Evolutionary conservation across 2,329 filamentous ascomycete species (phyloP).

Genomic region (Scortechinia acanthostroma): DNA sequence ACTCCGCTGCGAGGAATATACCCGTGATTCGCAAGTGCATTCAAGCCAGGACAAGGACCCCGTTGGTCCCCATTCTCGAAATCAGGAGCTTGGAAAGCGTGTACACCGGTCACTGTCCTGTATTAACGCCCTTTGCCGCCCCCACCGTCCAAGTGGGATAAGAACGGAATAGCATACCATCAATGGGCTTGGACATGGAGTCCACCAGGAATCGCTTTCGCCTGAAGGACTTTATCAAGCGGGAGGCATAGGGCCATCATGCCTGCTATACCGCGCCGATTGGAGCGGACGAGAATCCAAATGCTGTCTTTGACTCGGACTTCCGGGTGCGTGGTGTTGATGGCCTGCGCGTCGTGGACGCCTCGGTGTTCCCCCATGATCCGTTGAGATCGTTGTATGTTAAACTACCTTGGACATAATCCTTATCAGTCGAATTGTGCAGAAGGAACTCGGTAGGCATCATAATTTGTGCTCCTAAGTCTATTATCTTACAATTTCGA

Average conservation of each 20-base stretch:
- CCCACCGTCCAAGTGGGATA: no score
- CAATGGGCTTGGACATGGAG: neutral
- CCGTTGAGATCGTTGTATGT: no score
- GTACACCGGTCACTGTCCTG: slow-evolving; percentile 7
- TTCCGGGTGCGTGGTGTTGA: slow-evolving; percentile 41
- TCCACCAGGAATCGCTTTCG: neutral
- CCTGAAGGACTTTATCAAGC: slow-evolving; percentile 13
- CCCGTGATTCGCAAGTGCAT: slow-evolving; percentile 17
- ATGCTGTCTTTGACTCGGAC: slow-evolving; percentile 40
- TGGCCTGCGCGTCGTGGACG: slow-evolving; percentile 45
- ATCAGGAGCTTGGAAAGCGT: slow-evolving; percentile 14
- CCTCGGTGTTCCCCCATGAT: slow-evolving; percentile 38
- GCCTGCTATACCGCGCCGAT: slow-evolving; percentile 15
- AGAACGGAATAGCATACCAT: neutral
- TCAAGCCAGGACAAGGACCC: slow-evolving; percentile 16
- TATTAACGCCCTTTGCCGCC: slow-evolving; percentile 6
- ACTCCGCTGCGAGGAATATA: slow-evolving; percentile 16
- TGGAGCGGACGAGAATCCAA: slow-evolving; percentile 32
- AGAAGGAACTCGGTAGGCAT: no score
- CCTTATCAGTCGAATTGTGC: no score
- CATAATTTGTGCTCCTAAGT: no score
- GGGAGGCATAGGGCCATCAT: slow-evolving; percentile 17
- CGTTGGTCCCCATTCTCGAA: slow-evolving; percentile 12
- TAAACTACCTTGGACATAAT: no score
- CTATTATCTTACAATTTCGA: slow-evolving; percentile 66